Evolutionary conservation across 148 eudicot species (phyloP), one percentile per base, ranked within the genome.

Genomic region (Camellia lanceoleosa): DNA sequence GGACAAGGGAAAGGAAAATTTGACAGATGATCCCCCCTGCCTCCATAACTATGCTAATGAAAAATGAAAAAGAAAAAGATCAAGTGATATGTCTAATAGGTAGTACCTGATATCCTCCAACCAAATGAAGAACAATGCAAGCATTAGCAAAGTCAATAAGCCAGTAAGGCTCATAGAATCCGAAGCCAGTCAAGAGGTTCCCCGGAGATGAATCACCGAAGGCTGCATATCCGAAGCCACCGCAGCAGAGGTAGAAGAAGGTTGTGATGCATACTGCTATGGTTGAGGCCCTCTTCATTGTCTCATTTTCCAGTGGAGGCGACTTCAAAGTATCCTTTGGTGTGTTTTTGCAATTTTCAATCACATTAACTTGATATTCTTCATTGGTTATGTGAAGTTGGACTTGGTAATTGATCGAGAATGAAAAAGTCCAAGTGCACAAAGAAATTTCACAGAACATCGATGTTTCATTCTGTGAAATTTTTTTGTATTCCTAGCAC

Each of bases 191-290:
- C 76, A 90, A 58, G 77, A 90, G 84, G 71, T 85, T 90, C 7
- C 93, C 93, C 0, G 91, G 91, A 18, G 93, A 80, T 2, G 80
- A 71, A 67, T 89, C 80, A 3, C 96, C 92, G 46, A 93, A 93
- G 47, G 98, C 95, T n/a, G 96, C 98, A 82, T 93, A 93, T 4
- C 94, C 98, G 13, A 90, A 90, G 68, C 92, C 85, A 75, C 90
- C 94, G 71, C 95, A 92, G 68, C 84, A 80, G 15, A 93, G 87
- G 88, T 89, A 93, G 81, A 93, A 93, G 67, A 89, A 82, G 46
- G 92, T 86, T 56, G 89, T 85, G 54, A 84, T 82, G 46, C 68
- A 43, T 56, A 90, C 51, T 58, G 91, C 86, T n/a, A 67, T 4
- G 4, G 76, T 77, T 13, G 95, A 89, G 8, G 95, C 95, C 80